phyloP scores from a whole-genome alignment of 257 asterid genomes.

The Nicotiana otophora region DNA sequence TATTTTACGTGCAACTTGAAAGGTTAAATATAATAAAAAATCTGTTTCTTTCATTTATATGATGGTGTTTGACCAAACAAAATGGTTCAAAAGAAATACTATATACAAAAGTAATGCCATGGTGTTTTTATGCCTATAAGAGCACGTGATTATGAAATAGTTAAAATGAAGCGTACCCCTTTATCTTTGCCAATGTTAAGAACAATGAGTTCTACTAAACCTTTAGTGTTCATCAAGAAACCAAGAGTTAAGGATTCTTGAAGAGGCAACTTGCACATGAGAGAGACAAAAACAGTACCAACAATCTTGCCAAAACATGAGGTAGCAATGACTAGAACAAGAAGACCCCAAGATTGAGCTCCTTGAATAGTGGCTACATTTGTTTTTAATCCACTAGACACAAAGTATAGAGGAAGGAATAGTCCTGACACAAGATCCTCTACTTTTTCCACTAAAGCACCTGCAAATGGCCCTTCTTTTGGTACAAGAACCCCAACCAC shows the following conservation, averaged over 20 bases:
- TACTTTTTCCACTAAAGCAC: slow-evolving; percentile 1
- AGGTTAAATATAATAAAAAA: not conserved
- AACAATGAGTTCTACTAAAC: slow-evolving; percentile 30
- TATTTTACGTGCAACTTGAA: not conserved
- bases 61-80: not conserved
- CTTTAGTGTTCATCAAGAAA: slow-evolving; percentile 52
- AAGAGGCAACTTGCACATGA: slow-evolving; percentile 31
- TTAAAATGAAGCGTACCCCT: slow-evolving; percentile 21
- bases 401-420: slow-evolving; percentile 38
- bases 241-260: slow-evolving; percentile 46
- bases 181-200: slow-evolving; percentile 37
- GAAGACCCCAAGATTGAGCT: slow-evolving; percentile 46
- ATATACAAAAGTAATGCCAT: no score
- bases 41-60: no score
- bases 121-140: not conserved
- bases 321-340: slow-evolving; percentile 35
- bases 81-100: not conserved
- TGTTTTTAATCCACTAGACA: slow-evolving; percentile 8
- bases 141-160: not conserved
- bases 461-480: slow-evolving; percentile 7
- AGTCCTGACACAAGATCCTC: slow-evolving; percentile 27
- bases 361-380: slow-evolving; percentile 6
- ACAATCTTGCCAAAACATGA: slow-evolving; percentile 44
- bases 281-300: slow-evolving; percentile 35
- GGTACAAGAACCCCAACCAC: slow-evolving; percentile 48